phyloP scores from a whole-genome alignment of 2,329 filamentous ascomycete genomes.

The Cercospora zeina region DNA sequence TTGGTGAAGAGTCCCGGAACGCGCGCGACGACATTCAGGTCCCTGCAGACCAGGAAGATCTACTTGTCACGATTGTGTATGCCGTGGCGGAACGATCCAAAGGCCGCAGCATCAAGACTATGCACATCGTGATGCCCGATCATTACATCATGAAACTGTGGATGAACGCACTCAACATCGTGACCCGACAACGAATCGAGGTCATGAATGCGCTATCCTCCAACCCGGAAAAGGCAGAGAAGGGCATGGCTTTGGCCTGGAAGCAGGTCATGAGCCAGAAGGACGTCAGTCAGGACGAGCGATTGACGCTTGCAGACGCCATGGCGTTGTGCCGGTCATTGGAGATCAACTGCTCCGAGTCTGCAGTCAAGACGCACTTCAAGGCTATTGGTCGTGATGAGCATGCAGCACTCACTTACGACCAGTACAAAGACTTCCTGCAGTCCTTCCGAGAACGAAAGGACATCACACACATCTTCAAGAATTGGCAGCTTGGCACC shows the following conservation, averaged over 20 bases:
- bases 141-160: slow-evolving; percentile 72
- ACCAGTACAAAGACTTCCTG: slow-evolving; percentile 82
- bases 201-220: slow-evolving; percentile 87
- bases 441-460: slow-evolving; percentile 77
- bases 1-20: slow-evolving; percentile 79
- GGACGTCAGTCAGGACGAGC: slow-evolving; percentile 62
- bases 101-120: slow-evolving; percentile 67
- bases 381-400: slow-evolving; percentile 66
- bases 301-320: slow-evolving; percentile 74
- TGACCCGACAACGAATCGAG: slow-evolving; percentile 82
- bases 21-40: slow-evolving; percentile 83
- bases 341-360: slow-evolving; percentile 84
- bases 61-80: slow-evolving; percentile 91
- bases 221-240: slow-evolving; percentile 71
- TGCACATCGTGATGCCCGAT: slow-evolving; percentile 82
- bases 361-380: slow-evolving; percentile 73
- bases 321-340: slow-evolving; percentile 83
- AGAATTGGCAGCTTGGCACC: slow-evolving; percentile 49
- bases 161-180: slow-evolving; percentile 79
- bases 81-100: slow-evolving; percentile 75
- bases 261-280: slow-evolving; percentile 75
- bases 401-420: slow-evolving; percentile 69
- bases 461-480: slow-evolving; percentile 76
- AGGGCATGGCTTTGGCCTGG: slow-evolving; percentile 68
- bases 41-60: slow-evolving; percentile 64